Conservation (phyloP, 495 filamentous ascomycete genomes). For the Hyaloscypha bicolor region DNA sequence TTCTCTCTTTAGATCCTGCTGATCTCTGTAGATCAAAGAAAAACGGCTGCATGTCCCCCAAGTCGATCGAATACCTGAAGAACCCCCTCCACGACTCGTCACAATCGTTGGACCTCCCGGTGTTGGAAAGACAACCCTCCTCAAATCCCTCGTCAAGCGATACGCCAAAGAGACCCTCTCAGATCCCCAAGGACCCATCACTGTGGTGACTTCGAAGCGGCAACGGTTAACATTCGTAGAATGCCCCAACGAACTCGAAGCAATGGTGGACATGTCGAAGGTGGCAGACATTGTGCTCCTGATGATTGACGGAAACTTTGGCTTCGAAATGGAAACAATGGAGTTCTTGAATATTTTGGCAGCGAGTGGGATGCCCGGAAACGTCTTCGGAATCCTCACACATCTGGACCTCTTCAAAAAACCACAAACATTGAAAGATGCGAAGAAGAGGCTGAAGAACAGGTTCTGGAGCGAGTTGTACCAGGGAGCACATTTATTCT, state of each 20-base stretch:
- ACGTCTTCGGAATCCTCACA: slow-evolving; percentile 95
- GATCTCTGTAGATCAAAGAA: slow-evolving; percentile 74
- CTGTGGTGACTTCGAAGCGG: slow-evolving; percentile 91
- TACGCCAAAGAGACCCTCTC: slow-evolving; percentile 95
- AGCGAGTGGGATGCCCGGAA: slow-evolving; percentile 93
- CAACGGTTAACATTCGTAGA: slow-evolving; percentile 93
- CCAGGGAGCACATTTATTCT: slow-evolving; percentile 95
- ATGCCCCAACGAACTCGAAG: slow-evolving; percentile 92
- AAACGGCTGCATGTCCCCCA: slow-evolving; percentile 94
- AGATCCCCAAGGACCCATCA: slow-evolving; percentile 87
- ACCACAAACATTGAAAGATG: slow-evolving; percentile 81
- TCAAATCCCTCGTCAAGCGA: slow-evolving; percentile 90
- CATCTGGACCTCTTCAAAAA: slow-evolving; percentile 96
- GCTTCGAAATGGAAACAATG: slow-evolving; percentile 99
- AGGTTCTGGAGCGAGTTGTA: slow-evolving; percentile 96
- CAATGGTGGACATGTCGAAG: slow-evolving; percentile 94
- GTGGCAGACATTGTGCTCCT: slow-evolving; percentile 94
- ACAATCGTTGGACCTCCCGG: slow-evolving; percentile 92
- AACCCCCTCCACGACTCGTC: slow-evolving; percentile 91
- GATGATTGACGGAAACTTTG: slow-evolving; percentile 98
- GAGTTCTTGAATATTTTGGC: slow-evolving; percentile 93
- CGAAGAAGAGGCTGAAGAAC: slow-evolving; percentile 95
- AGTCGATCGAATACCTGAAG: slow-evolving; percentile 91
- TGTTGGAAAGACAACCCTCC: slow-evolving; percentile 63
- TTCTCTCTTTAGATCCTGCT: neutral